These are phyloP conservation scores for Digitaria exilis DNA, from an alignment of 202 grass and related monocot species.

Conservation along the genomic window DNA sequence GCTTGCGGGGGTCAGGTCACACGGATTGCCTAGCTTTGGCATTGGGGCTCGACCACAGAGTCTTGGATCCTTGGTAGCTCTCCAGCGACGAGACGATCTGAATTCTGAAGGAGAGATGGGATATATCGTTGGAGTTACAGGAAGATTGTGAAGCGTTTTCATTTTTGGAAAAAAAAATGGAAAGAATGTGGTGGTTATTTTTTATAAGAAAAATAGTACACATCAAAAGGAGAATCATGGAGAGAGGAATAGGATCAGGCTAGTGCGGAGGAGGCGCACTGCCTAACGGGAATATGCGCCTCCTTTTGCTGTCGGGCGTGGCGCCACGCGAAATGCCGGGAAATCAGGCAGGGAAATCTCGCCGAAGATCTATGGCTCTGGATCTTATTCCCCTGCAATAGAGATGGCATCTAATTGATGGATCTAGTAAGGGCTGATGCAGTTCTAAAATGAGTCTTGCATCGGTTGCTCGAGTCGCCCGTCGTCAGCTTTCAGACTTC, in stretches of 20 bases:
- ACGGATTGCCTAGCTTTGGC: too few relatives aligned
- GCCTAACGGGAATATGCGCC: slow-evolving; percentile 25
- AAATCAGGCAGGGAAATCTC: slow-evolving; percentile 42
- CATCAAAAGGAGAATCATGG: neutral
- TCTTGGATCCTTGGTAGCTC: neutral
- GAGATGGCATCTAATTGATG: slow-evolving; percentile 9
- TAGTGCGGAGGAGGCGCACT: neutral
- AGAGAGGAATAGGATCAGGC: neutral
- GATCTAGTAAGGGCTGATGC: neutral
- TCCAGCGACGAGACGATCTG: neutral
- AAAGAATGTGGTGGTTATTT: too few relatives aligned
- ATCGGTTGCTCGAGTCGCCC: neutral
- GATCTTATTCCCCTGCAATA: slow-evolving; percentile 36
- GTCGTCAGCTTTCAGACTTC: neutral
- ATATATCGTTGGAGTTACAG: neutral
- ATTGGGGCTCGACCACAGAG: neutral
- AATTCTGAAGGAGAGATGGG: too few relatives aligned
- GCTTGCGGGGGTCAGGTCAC: too few relatives aligned
- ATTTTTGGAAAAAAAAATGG: too few relatives aligned
- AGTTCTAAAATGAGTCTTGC: neutral
- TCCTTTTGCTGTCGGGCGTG: neutral
- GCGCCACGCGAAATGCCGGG: slow-evolving; percentile 8
- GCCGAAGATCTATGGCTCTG: slow-evolving; percentile 2
- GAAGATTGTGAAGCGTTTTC: too few relatives aligned
- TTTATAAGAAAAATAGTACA: neutral